Evolutionary conservation across 139 green algal species (phyloP), one percentile per base, ranked within the genome.

Genomic region (Picochlorum sp.): DNA sequence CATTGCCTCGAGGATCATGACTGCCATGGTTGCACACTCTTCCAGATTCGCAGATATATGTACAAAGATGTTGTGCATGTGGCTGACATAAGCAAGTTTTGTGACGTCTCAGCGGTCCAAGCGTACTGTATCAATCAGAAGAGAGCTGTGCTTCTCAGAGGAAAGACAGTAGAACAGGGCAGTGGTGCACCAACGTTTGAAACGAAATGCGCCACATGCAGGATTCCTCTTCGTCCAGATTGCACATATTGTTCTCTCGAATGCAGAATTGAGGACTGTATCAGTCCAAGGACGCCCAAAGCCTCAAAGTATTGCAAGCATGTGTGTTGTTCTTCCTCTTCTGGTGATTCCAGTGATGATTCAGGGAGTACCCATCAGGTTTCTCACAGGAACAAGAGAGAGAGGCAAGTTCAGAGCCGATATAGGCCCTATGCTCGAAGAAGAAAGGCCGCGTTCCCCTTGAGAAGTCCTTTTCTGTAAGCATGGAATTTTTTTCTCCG

Each of bases 11-110:
- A 49, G 8, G 57, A 73, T 34, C 41, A 47, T 7, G 47, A n/a
- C 15, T 65, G 44, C 47, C 18, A 28, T 2, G 45, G 44, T 16
- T 30, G 45, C 21, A 57, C 38, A 26, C 34, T 58, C 24, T 67
- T 73, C 18, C 71, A 77, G 60, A 73, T 77, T 24, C 59, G 71
- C 31, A 66, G 70, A 30, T 77, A 77, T 68, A 77, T 77, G 69
- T 68, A 72, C 41, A 62, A 77, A 58, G 69, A 56, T 28, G 69
- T 67, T 41, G 60, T 77, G 6, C 63, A 73, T 15, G 63, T 68
- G 34, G 70, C 73, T 15, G 71, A 77, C 57, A 37, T 77, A 28
- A 47, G 62, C 50, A 58, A 23, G n/a, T 65, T 62, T 23, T 72
- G 60, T 26, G 71, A 77, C 21, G 28, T 60, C 18, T 56, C 18